A percentile compares a stretch with the other conserved stretches of the same genome.
These are phyloP conservation scores for Brettanomyces nanus DNA, from an alignment of 805 yeast species.

Conservation along the genomic window DNA sequence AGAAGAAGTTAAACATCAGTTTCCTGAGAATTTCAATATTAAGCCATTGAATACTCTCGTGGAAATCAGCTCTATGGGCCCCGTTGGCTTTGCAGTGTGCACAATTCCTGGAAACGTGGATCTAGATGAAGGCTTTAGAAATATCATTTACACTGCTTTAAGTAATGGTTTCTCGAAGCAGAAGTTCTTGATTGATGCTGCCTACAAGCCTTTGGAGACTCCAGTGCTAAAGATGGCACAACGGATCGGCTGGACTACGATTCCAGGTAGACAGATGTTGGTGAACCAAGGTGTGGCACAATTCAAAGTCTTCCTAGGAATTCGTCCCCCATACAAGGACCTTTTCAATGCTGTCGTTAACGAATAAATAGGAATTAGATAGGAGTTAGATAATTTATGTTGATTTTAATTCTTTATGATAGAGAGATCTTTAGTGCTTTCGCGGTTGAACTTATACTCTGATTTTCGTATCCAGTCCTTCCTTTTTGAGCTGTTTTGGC, in stretches of 20 bases:
- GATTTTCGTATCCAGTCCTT: too few relatives aligned
- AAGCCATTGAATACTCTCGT: conserved; percentile 43
- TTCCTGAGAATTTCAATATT: conserved; percentile 53
- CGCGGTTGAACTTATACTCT: too few relatives aligned
- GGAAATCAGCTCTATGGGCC: conserved; percentile 35
- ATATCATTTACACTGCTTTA: conserved; percentile 41
- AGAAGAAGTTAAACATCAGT: conserved; percentile 44
- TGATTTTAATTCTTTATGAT: too few relatives aligned
- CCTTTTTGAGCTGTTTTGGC: too few relatives aligned
- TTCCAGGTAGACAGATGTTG: conserved; percentile 87
- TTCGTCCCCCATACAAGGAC: conserved; percentile 52
- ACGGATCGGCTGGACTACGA: conserved; percentile 63
- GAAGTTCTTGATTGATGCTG: conserved; percentile 77
- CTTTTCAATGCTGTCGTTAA: conserved; percentile 51
- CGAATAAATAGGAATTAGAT: conserved; percentile 8
- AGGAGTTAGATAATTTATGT: too few relatives aligned
- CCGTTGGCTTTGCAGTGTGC: conserved; percentile 57
- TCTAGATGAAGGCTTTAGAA: conserved; percentile 42
- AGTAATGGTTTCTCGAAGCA: conserved; percentile 33
- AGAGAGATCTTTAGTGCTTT: too few relatives aligned
- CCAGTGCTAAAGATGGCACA: conserved; percentile 79
- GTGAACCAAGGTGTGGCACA: conserved; percentile 91
- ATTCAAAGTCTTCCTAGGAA: conserved; percentile 68
- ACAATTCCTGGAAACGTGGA: conserved; percentile 82
- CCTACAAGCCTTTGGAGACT: conserved; percentile 84